Evolutionary conservation across 1,284 basidiomycete species (phyloP).

Genomic region (Leucoagaricus sp.): DNA sequence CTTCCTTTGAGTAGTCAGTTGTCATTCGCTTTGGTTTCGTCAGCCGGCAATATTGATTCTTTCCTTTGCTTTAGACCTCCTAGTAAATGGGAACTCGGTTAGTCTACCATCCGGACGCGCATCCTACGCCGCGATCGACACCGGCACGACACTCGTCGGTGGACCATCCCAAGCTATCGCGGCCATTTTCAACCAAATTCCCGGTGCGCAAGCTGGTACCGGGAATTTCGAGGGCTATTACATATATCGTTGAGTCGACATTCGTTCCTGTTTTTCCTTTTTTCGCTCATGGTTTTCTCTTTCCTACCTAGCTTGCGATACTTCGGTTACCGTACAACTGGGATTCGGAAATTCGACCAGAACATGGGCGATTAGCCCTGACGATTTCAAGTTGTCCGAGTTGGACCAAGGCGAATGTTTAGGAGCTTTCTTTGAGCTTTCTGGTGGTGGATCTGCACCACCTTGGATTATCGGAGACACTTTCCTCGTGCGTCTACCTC

Average conservation of each 20-base stretch:
- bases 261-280: too few relatives aligned
- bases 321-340: constrained; percentile 65
- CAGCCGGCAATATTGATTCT: background rate
- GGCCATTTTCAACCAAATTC: constrained; percentile 76
- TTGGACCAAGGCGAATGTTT: constrained; percentile 61
- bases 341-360: constrained; percentile 71
- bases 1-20: constrained; percentile 53
- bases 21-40: background rate
- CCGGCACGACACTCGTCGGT: constrained; percentile 91
- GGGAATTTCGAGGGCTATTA: constrained; percentile 77
- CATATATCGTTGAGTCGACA: constrained; percentile 70
- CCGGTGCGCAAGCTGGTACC: constrained; percentile 58
- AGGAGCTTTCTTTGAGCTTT: constrained; percentile 82
- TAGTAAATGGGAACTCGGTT: constrained; percentile 59
- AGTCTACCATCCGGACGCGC: constrained; percentile 44
- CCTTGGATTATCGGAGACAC: constrained; percentile 93
- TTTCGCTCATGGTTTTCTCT: too few relatives aligned
- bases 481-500: constrained; percentile 71
- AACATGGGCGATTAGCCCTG: constrained; percentile 70
- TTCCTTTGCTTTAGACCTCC: constrained; percentile 41
- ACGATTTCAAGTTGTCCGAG: constrained; percentile 74
- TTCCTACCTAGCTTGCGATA: constrained; percentile 73
- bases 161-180: constrained; percentile 67
- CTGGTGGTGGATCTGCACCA: constrained; percentile 48
- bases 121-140: constrained; percentile 74